Evolutionary conservation across 306 rosid genomes (phyloP).

Genomic region (Inga laurina): DNA sequence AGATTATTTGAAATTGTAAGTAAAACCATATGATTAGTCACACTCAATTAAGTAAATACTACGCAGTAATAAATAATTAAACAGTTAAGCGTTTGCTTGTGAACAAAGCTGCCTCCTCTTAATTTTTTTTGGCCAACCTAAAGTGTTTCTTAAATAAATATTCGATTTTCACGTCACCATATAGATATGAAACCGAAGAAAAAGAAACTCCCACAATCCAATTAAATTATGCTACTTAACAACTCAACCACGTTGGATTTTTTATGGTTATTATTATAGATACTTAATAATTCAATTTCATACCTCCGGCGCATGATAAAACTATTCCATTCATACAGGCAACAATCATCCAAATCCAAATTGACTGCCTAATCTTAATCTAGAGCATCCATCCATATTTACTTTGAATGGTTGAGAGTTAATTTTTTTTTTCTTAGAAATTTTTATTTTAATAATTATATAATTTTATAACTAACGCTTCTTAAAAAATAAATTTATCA

Average conservation of each 20-base stretch:
- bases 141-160: neutral
- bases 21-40: no score
- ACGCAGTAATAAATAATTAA: neutral
- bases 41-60: neutral
- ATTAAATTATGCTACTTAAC: neutral
- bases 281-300: neutral
- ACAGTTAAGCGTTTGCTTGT: neutral
- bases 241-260: neutral
- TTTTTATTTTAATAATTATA: no score
- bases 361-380: neutral
- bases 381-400: no score
- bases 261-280: no score
- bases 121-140: no score
- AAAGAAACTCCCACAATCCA: neutral
- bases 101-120: no score
- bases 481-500: no score
- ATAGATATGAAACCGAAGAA: conserved; percentile 10
- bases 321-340: neutral
- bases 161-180: neutral
- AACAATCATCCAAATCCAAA: neutral
- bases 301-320: neutral
- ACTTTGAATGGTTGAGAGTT: no score
- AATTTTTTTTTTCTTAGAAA: no score
- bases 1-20: no score
- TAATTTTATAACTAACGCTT: no score